phyloP scores from a whole-genome alignment of 495 filamentous ascomycete genomes.

The Podospora fimiseda region DNA sequence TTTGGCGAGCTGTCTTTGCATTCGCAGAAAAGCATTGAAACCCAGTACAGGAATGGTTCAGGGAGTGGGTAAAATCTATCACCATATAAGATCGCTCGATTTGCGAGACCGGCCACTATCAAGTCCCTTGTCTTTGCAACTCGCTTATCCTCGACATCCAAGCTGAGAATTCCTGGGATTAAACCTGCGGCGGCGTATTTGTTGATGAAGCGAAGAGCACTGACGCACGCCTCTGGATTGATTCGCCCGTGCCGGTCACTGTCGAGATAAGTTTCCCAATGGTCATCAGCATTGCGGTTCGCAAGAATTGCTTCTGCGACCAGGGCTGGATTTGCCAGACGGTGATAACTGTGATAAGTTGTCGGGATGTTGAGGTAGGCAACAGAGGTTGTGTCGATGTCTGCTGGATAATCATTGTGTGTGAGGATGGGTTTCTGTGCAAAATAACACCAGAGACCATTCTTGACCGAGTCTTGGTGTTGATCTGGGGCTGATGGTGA shows the following conservation, averaged over 20 bases:
- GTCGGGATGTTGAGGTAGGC: conserved; percentile 18
- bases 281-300: conserved; percentile 14
- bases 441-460: conserved; percentile 7
- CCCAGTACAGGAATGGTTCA: conserved; percentile 19
- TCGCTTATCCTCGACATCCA: not conserved
- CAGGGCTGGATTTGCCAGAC: conserved; percentile 7
- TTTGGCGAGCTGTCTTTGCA: conserved; percentile 1
- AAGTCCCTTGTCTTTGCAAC: not conserved
- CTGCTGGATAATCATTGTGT: conserved; percentile 11
- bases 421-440: conserved; percentile 8
- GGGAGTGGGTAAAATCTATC: conserved; percentile 12
- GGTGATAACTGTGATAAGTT: not conserved
- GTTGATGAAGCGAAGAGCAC: conserved; percentile 19
- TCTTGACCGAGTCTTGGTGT: not conserved
- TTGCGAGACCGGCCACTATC: not conserved
- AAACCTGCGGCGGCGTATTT: conserved; percentile 3
- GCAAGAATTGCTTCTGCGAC: conserved; percentile 1
- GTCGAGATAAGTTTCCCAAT: conserved; percentile 19
- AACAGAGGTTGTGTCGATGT: conserved; percentile 20
- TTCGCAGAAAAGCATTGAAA: conserved; percentile 10
- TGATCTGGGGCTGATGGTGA: not conserved
- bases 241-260: conserved; percentile 5
- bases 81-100: conserved; percentile 13
- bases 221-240: conserved; percentile 15
- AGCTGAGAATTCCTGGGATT: not conserved